A percentile compares a stretch with the other conserved stretches of the same genome.
phyloP scores from a whole-genome alignment of 805 yeast genomes.

The Saccharomyces eubayanus region DNA sequence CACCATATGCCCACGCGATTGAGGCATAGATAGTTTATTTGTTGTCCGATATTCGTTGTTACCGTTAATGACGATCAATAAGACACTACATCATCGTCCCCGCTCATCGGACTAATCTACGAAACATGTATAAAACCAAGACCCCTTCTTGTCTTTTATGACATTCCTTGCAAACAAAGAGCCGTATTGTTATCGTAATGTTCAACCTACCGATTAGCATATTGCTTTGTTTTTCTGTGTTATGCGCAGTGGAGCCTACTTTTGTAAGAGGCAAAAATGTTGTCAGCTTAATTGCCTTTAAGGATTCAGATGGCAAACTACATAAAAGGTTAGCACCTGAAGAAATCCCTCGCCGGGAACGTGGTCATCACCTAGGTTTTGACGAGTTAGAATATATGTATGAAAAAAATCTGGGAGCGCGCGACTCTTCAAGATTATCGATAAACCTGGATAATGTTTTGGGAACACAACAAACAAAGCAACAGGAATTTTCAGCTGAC shows the following conservation, averaged over 20 bases:
- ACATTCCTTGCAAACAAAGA: not conserved
- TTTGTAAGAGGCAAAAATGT: conserved; percentile 5
- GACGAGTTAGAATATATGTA: conserved; percentile 1
- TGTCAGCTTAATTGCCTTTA: conserved; percentile 4
- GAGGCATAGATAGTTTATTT: no score
- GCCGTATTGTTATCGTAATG: not conserved
- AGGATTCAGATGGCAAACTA: conserved; percentile 9
- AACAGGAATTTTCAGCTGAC: not conserved
- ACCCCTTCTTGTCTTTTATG: not conserved
- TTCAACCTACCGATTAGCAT: not conserved
- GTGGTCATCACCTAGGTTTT: not conserved
- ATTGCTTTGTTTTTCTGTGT: not conserved
- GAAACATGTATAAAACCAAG: not conserved
- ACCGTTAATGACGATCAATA: not conserved
- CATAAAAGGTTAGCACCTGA: conserved; percentile 6
- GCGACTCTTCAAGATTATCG: not conserved
- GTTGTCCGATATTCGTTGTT: no score
- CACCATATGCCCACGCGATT: no score
- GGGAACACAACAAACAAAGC: conserved; percentile 7
- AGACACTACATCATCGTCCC: not conserved
- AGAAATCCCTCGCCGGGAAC: not conserved
- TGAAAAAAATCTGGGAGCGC: not conserved
- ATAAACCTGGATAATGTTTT: not conserved
- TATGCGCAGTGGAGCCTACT: not conserved
- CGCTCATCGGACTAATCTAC: not conserved